These are phyloP conservation scores for Fonsecaea pugnacius DNA, from an alignment of 2,329 filamentous ascomycete genomes.

Conservation along the genomic window DNA sequence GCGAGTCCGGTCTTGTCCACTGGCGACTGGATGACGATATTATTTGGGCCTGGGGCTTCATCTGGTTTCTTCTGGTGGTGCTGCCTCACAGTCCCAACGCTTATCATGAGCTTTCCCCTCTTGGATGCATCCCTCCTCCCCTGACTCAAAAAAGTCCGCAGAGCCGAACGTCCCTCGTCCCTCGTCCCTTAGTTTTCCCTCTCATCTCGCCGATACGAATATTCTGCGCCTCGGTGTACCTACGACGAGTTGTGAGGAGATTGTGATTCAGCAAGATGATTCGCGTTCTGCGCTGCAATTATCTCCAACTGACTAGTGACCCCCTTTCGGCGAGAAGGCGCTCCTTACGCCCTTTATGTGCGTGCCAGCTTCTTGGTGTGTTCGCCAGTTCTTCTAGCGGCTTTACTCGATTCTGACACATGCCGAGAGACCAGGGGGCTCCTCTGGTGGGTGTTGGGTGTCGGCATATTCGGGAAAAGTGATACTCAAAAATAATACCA, in stretches of 20 bases:
- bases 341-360: slow-evolving; percentile 7
- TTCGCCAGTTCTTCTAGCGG: slow-evolving; percentile 15
- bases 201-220: background rate
- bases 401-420: slow-evolving; percentile 2
- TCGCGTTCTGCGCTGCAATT: background rate
- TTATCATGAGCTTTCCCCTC: background rate
- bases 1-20: background rate
- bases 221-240: background rate
- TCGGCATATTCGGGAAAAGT: background rate
- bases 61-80: background rate
- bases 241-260: background rate
- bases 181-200: background rate
- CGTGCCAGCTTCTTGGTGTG: slow-evolving; percentile 12
- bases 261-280: background rate
- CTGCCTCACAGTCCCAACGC: background rate
- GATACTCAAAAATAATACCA: slow-evolving; percentile 1
- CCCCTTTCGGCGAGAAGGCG: background rate
- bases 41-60: background rate
- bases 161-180: background rate
- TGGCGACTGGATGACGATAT: background rate
- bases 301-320: background rate
- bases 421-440: background rate
- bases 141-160: background rate
- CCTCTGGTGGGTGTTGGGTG: background rate
- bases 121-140: background rate